These are phyloP conservation scores for Talaromyces sp. DNA, from an alignment of 2,329 filamentous ascomycete genomes.

Conservation along the genomic window DNA sequence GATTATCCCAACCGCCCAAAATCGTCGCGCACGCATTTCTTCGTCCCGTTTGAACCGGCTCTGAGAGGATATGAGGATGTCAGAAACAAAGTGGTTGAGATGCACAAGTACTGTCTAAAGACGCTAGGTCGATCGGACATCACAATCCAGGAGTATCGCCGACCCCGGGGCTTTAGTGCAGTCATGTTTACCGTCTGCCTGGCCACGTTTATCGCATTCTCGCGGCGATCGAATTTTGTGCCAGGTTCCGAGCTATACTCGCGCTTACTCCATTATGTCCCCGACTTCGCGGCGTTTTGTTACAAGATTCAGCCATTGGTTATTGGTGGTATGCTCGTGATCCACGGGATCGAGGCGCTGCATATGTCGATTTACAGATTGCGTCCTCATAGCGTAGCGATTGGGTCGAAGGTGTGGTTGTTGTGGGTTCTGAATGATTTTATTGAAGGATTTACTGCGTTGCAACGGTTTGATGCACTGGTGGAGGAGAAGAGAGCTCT, in stretches of 20 bases:
- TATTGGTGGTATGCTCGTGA: slow-evolving; percentile 56
- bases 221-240: slow-evolving; percentile 51
- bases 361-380: slow-evolving; percentile 47
- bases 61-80: slow-evolving; percentile 66
- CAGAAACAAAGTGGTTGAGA: slow-evolving; percentile 67
- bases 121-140: slow-evolving; percentile 61
- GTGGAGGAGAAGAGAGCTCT: slow-evolving; percentile 39
- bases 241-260: slow-evolving; percentile 52
- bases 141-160: slow-evolving; percentile 52
- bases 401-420: slow-evolving; percentile 51
- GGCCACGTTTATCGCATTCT: slow-evolving; percentile 54
- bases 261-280: slow-evolving; percentile 51
- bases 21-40: slow-evolving; percentile 36
- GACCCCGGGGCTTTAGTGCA: slow-evolving; percentile 50
- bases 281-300: slow-evolving; percentile 58
- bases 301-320: slow-evolving; percentile 59
- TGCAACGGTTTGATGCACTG: slow-evolving; percentile 46
- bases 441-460: slow-evolving; percentile 53
- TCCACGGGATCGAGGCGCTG: slow-evolving; percentile 65
- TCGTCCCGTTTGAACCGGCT: slow-evolving; percentile 66
- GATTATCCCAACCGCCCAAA: slow-evolving; percentile 25
- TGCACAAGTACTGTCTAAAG: slow-evolving; percentile 61
- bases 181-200: slow-evolving; percentile 55
- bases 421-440: slow-evolving; percentile 52
- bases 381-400: slow-evolving; percentile 51